Conservation (phyloP, 345 rosid genomes). For the Cardamine chenopodiifolia region DNA sequence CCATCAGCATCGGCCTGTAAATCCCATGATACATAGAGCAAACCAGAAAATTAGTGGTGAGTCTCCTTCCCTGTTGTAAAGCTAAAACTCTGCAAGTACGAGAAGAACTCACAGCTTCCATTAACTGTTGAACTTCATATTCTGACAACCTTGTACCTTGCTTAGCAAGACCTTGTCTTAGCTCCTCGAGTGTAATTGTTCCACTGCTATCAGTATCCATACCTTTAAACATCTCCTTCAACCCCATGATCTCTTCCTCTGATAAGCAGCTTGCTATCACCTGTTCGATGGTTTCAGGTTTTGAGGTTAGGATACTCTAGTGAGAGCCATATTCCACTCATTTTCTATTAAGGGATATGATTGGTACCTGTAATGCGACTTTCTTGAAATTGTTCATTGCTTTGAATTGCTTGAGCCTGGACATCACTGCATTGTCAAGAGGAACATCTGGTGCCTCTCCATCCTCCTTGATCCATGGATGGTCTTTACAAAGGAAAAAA, state of each 20-base stretch:
- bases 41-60: background rate
- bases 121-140: constrained; percentile 57
- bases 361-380: constrained; percentile 69
- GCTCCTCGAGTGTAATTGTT: constrained; percentile 64
- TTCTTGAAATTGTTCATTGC: constrained; percentile 81
- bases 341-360: constrained; percentile 1
- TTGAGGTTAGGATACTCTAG: constrained; percentile 2
- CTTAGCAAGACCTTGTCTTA: constrained; percentile 63
- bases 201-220: constrained; percentile 65
- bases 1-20: constrained; percentile 59
- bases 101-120: constrained; percentile 62
- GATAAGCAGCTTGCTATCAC: constrained; percentile 68
- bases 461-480: constrained; percentile 81
- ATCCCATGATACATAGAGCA: background rate
- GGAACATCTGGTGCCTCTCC: constrained; percentile 88
- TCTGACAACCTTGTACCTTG: constrained; percentile 66
- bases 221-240: constrained; percentile 64
- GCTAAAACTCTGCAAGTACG: constrained; percentile 6
- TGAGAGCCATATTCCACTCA: background rate
- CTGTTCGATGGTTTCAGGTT: constrained; percentile 35
- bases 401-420: constrained; percentile 77
- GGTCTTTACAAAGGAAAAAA: constrained; percentile 43
- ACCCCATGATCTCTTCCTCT: constrained; percentile 71
- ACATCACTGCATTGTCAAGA: constrained; percentile 75
- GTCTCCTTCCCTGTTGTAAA: constrained; percentile 12